Conservation (phyloP, 2,329 filamentous ascomycete genomes). For the Colletotrichum sp. region DNA sequence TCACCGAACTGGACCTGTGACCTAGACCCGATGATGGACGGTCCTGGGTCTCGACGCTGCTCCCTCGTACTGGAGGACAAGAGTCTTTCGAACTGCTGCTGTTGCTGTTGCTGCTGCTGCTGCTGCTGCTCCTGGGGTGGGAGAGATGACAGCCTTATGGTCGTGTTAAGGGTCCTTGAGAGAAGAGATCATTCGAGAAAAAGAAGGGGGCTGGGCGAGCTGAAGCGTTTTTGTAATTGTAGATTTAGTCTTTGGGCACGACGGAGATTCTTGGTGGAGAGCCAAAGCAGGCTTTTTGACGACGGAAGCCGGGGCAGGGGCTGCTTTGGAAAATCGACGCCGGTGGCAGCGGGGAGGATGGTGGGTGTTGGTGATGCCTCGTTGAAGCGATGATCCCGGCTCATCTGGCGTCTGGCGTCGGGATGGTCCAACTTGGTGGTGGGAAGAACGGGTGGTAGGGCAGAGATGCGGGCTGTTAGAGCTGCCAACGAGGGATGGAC, state of each 20-base stretch:
- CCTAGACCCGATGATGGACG: not conserved
- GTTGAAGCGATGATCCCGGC: slow-evolving; percentile 19
- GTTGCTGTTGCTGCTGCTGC: not conserved
- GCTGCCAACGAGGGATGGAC: not conserved
- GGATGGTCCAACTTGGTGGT: not conserved
- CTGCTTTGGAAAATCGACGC: not conserved
- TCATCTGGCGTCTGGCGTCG: not conserved
- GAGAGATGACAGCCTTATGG: not conserved
- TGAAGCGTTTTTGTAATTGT: slow-evolving; percentile 16
- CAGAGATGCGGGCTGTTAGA: slow-evolving; percentile 14
- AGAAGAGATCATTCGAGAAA: not conserved
- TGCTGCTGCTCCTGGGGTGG: not conserved
- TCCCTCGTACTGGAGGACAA: not conserved
- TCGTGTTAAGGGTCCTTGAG: slow-evolving; percentile 10
- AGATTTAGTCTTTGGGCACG: not conserved
- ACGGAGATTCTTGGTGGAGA: not conserved
- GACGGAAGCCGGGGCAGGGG: slow-evolving; percentile 9
- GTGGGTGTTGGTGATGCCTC: slow-evolving; percentile 14
- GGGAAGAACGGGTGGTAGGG: not conserved
- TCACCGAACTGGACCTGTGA: slow-evolving; percentile 15
- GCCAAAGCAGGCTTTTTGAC: slow-evolving; percentile 17
- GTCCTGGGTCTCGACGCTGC: not conserved
- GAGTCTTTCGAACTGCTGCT: not conserved
- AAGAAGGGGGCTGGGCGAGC: slow-evolving; percentile 1
- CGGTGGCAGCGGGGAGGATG: not conserved